Evolutionary conservation across 139 green algal species (phyloP).

Genomic region (Coelastrella sp.): DNA sequence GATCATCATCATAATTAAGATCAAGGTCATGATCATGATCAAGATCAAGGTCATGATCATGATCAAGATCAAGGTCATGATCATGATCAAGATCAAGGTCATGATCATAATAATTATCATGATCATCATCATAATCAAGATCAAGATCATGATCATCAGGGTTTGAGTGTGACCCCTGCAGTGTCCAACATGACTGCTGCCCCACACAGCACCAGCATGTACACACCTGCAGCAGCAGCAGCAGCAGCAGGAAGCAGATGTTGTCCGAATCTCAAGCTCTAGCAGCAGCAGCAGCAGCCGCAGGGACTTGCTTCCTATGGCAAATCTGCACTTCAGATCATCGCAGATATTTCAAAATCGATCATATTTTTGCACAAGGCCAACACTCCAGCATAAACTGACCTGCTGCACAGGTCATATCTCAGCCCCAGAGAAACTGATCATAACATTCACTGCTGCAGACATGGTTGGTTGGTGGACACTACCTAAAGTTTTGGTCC

Average conservation of each 20-base stretch:
- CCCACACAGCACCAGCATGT: slow-evolving; percentile 45
- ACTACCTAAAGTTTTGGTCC: background rate
- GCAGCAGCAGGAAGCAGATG: background rate
- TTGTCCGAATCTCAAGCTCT: no score
- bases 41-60: no score
- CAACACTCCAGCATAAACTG: background rate
- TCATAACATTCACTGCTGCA: background rate
- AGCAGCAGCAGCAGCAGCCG: background rate
- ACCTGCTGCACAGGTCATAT: background rate
- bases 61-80: background rate
- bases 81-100: no score
- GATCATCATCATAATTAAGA: background rate
- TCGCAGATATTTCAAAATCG: no score
- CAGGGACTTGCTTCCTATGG: background rate
- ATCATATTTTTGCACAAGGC: no score
- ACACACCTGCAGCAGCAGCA: slow-evolving; percentile 42
- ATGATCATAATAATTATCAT: no score
- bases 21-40: no score
- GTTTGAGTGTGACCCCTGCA: slow-evolving; percentile 32
- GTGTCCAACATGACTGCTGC: slow-evolving; percentile 9
- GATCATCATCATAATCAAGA: no score
- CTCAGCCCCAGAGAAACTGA: background rate
- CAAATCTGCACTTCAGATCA: background rate
- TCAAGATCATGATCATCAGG: background rate
- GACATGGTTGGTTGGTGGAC: background rate